Evolutionary conservation across 1,284 basidiomycete species (phyloP), one percentile per base, ranked within the genome.

Genomic region (Jaminaea rosea): DNA sequence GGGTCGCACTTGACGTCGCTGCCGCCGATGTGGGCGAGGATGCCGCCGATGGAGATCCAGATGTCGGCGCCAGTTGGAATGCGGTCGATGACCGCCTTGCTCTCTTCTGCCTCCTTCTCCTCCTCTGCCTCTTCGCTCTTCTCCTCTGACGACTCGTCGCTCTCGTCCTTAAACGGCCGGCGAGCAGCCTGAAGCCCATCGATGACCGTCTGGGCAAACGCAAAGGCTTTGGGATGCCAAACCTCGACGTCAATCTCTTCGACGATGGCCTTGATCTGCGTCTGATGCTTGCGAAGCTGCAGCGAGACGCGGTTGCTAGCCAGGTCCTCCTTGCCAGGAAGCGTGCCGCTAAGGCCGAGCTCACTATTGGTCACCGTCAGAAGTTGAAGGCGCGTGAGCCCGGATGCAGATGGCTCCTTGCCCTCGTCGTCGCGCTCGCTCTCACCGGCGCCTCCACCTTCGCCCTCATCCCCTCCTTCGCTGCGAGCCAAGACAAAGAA

Each of bases 221-320:
- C 15, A 11, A 42, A 23, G 19, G 24, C 39, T 11, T 11, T 2
- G 24, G 59, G 51, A 15, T 65, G 61, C 63, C 65, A 68, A 9
- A 63, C 47, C 31, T 66, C 63, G n/a, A 66, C 31, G 44, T 68
- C 65, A 7, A 68, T 32, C 37, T 66, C 63, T 46, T 66, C 63
- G 27, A 68, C 51, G 32, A 46, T 57, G 41, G 55, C 50, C 17
- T 56, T 52, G 17, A 62, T 53, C 27, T 66, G 59, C 23, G 60
- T 28, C 15, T 24, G 24, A 27, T 32, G 34, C 26, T 15, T 31
- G 24, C 26, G 13, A 17, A 29, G 17, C 9, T 34, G 10, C 36
- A 56, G 31, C 7, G 23, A 24, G 9, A 46, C 32, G n/a, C 21
- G 9, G 37, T 50, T 45, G 19, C 23, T 32, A 8, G 26, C 19